Evolutionary conservation across 257 asterid species (phyloP).

Genomic region (Jacaranda copaia): DNA sequence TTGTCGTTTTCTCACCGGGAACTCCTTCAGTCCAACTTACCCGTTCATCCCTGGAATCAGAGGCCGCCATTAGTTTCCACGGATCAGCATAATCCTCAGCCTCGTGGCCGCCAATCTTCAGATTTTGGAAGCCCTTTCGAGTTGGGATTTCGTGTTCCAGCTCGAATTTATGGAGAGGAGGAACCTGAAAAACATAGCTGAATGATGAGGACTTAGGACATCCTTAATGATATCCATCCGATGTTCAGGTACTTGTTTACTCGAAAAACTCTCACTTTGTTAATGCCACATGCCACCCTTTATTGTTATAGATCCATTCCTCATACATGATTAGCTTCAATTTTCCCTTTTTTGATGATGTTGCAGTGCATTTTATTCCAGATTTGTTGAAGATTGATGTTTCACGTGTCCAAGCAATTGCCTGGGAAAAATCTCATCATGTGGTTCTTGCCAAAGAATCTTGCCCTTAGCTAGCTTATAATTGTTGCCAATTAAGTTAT

Average conservation of each 20-base stretch:
- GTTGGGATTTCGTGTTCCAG: conserved; percentile 54
- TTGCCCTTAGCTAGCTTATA: no score
- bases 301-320: background rate
- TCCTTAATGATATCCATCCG: background rate
- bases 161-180: conserved; percentile 56
- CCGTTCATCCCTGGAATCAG: conserved; percentile 41
- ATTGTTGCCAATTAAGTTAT: background rate
- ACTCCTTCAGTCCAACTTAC: conserved; percentile 58
- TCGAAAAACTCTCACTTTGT: background rate
- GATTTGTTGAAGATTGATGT: background rate
- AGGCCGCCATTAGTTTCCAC: conserved; percentile 33
- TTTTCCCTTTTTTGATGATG: conserved; percentile 1
- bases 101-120: conserved; percentile 34
- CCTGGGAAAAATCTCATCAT: background rate
- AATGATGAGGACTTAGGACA: background rate
- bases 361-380: conserved; percentile 14
- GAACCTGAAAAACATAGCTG: conserved; percentile 31
- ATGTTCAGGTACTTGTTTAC: conserved; percentile 27
- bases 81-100: conserved; percentile 28
- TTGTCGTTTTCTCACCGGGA: conserved; percentile 46
- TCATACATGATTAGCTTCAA: background rate
- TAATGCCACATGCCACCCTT: background rate
- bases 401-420: background rate
- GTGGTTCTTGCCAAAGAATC: no score
- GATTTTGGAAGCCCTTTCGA: conserved; percentile 44